phyloP scores from a whole-genome alignment of 495 filamentous ascomycete species.

The Tetracladium setigerum region DNA sequence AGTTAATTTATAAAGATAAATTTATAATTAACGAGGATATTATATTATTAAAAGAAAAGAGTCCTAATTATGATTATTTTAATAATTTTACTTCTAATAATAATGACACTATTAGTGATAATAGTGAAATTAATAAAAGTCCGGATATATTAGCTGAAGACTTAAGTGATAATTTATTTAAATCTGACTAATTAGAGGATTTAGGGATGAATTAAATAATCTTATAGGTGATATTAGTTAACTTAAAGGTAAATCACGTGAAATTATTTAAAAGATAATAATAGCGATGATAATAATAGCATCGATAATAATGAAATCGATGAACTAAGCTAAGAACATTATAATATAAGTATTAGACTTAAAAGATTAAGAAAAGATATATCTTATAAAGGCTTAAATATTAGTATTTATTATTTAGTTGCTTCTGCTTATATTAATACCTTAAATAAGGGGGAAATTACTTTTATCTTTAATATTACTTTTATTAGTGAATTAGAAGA shows the following conservation, averaged over 20 bases:
- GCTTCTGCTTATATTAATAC: no score
- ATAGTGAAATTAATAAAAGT: no score
- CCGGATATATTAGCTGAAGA: not conserved
- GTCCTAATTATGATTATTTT: not conserved
- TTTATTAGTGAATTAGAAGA: no score
- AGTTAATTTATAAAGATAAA: no score
- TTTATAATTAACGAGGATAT: slow-evolving; percentile 4
- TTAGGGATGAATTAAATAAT: slow-evolving; percentile 7
- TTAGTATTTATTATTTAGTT: no score
- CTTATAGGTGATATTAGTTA: slow-evolving; percentile 5
- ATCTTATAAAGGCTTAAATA: no score
- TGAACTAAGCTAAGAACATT: no score
- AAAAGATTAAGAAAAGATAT: no score
- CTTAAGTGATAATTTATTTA: slow-evolving; percentile 1
- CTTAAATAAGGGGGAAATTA: no score
- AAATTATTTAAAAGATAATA: not conserved
- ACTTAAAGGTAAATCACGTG: no score
- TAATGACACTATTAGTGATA: not conserved
- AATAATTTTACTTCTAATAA: not conserved
- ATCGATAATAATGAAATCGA: not conserved
- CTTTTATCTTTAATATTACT: no score
- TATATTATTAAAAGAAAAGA: slow-evolving; percentile 1
- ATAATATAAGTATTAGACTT: no score
- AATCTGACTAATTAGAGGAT: slow-evolving; percentile 3
- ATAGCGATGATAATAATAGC: not conserved